These are phyloP conservation scores for Cucumis cinereus DNA, from an alignment of 306 rosid species.

Conservation along the genomic window DNA sequence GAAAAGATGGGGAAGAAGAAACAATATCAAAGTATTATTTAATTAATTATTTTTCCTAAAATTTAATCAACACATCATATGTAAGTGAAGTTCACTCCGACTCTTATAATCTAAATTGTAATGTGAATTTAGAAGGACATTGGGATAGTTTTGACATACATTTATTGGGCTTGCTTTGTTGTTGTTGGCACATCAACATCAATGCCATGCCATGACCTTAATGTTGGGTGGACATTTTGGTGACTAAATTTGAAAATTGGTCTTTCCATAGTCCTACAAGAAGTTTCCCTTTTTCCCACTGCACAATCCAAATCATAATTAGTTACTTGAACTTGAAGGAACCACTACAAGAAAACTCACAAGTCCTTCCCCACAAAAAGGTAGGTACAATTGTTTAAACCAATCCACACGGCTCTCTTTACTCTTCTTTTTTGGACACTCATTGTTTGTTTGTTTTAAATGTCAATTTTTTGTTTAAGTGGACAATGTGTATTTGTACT, in stretches of 20 bases:
- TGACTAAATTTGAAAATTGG: conserved; percentile 2
- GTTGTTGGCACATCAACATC: neutral
- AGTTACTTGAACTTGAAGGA: conserved; percentile 3
- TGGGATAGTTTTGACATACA: neutral
- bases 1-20: too few relatives aligned
- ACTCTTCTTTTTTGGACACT: too few relatives aligned
- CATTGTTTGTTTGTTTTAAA: neutral
- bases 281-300: conserved; percentile 1
- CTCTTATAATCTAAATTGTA: neutral
- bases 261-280: neutral
- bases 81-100: neutral
- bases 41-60: too few relatives aligned
- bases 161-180: neutral
- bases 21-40: too few relatives aligned
- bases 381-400: neutral
- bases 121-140: neutral
- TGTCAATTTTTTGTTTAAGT: neutral
- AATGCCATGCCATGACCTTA: neutral
- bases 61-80: too few relatives aligned
- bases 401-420: neutral
- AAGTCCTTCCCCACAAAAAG: neutral
- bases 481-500: neutral
- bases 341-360: neutral
- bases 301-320: neutral
- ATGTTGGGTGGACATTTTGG: neutral